Evolutionary conservation across 2,329 filamentous ascomycete genomes (phyloP).

Genomic region (Scleromitrula shiraiana): DNA sequence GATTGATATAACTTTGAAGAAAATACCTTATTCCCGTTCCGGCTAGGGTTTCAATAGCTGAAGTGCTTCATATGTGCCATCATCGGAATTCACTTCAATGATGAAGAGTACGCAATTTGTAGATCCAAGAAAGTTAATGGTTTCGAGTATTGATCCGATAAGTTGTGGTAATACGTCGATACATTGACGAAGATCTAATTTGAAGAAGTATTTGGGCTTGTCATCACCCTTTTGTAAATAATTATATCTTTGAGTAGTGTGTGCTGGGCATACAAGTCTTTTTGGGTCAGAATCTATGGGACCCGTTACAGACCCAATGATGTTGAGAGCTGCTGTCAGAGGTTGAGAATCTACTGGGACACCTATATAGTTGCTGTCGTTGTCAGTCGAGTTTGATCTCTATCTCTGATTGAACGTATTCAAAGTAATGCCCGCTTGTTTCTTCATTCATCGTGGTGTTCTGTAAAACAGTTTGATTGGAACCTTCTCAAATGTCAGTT

Average conservation of each 20-base stretch:
- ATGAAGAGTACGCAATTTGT: conserved; percentile 45
- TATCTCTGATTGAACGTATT: too few relatives aligned
- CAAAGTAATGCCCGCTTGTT: too few relatives aligned
- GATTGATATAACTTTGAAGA: conserved; percentile 36
- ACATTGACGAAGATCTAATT: conserved; percentile 42
- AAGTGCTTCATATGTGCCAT: conserved; percentile 46
- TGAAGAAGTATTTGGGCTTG: conserved; percentile 40
- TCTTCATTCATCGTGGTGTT: too few relatives aligned
- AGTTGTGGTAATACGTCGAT: conserved; percentile 40
- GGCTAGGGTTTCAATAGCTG: conserved; percentile 34
- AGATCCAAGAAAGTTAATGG: conserved; percentile 42
- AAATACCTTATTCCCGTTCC: conserved; percentile 35
- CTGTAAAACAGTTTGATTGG: too few relatives aligned
- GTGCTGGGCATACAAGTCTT: background rate
- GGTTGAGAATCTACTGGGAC: background rate
- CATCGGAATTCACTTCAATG: conserved; percentile 46
- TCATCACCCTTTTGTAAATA: background rate
- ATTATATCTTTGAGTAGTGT: background rate
- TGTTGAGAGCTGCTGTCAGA: background rate
- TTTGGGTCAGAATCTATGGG: background rate
- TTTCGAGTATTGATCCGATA: conserved; percentile 43
- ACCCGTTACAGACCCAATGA: background rate
- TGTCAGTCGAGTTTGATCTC: too few relatives aligned
- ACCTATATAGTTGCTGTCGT: too few relatives aligned
- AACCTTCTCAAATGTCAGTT: too few relatives aligned